phyloP scores from a whole-genome alignment of 2,329 filamentous ascomycete genomes.

The Periconia digitata region DNA sequence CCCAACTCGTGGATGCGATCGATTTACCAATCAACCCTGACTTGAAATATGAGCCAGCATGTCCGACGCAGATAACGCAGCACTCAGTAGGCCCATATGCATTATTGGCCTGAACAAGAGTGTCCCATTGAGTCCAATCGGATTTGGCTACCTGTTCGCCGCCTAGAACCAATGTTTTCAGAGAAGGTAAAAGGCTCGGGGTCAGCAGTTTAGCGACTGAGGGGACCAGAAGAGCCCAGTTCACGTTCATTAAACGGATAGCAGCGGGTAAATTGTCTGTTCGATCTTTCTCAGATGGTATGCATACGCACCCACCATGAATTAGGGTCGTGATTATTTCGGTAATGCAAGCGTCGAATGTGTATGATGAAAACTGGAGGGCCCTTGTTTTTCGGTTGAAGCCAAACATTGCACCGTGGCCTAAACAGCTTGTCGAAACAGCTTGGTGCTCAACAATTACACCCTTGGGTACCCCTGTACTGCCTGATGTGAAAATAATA shows the following conservation, averaged over 20 bases:
- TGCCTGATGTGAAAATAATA: constrained; percentile 55
- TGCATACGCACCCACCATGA: constrained; percentile 62
- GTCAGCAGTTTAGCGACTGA: neutral
- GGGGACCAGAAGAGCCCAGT: constrained; percentile 1
- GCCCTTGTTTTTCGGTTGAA: constrained; percentile 1
- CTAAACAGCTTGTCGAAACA: constrained; percentile 3
- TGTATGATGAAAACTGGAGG: constrained; percentile 59
- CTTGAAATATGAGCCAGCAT: too few species aligned
- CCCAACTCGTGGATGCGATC: constrained; percentile 51
- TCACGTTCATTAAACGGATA: constrained; percentile 36
- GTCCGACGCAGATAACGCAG: neutral
- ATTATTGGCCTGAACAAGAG: neutral
- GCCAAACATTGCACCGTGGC: constrained; percentile 1
- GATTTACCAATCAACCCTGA: constrained; percentile 35
- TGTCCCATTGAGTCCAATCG: neutral
- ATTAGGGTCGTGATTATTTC: constrained; percentile 60
- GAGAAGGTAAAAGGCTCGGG: neutral
- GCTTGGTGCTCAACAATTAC: constrained; percentile 52
- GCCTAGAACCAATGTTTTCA: neutral
- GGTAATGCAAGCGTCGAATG: constrained; percentile 57
- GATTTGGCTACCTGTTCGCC: neutral
- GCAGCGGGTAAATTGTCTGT: constrained; percentile 54
- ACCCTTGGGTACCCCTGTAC: constrained; percentile 52
- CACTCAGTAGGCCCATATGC: neutral
- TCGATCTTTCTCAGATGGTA: constrained; percentile 55